phyloP scores from a whole-genome alignment of 2,329 filamentous ascomycete genomes.

The Westerdykella sp. region DNA sequence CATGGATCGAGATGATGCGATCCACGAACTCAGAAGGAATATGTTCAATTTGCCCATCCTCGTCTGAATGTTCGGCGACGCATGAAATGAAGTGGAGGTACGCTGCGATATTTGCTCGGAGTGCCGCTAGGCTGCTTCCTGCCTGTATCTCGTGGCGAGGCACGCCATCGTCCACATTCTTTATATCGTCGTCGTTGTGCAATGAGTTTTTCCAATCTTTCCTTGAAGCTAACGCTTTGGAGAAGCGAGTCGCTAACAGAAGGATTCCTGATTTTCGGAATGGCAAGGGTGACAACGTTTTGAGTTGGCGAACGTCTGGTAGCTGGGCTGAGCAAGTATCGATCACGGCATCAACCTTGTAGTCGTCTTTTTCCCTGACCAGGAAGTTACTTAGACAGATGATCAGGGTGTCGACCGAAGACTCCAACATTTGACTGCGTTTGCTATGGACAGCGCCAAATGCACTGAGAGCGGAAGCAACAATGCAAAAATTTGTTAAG shows the following conservation, averaged over 20 bases:
- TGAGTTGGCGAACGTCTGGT: conserved; percentile 19
- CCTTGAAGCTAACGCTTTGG: conserved; percentile 25
- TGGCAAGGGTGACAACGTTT: conserved; percentile 7
- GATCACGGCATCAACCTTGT: conserved; percentile 41
- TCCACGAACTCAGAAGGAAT: conserved; percentile 25
- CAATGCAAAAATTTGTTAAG: conserved; percentile 45
- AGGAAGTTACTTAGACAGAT: conserved; percentile 32
- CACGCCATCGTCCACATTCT: conserved; percentile 58
- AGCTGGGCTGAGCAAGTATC: conserved; percentile 31
- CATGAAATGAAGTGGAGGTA: conserved; percentile 27
- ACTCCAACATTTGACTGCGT: conserved; percentile 18
- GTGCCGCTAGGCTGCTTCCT: conserved; percentile 18
- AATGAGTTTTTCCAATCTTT: conserved; percentile 29
- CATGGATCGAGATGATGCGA: conserved; percentile 20
- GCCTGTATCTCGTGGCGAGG: conserved; percentile 43
- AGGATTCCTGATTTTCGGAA: conserved; percentile 29
- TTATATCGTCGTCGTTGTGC: conserved; percentile 46
- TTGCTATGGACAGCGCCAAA: conserved; percentile 16
- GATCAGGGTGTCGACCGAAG: conserved; percentile 16
- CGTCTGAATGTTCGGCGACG: conserved; percentile 7
- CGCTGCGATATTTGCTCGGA: conserved; percentile 25
- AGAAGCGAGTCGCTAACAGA: conserved; percentile 27
- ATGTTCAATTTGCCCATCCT: conserved; percentile 1
- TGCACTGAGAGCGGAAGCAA: conserved; percentile 30
- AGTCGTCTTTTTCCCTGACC: conserved; percentile 34